These are phyloP conservation scores for Artemisia annua DNA, from an alignment of 129 eudicot genomes.

Conservation along the genomic window DNA sequence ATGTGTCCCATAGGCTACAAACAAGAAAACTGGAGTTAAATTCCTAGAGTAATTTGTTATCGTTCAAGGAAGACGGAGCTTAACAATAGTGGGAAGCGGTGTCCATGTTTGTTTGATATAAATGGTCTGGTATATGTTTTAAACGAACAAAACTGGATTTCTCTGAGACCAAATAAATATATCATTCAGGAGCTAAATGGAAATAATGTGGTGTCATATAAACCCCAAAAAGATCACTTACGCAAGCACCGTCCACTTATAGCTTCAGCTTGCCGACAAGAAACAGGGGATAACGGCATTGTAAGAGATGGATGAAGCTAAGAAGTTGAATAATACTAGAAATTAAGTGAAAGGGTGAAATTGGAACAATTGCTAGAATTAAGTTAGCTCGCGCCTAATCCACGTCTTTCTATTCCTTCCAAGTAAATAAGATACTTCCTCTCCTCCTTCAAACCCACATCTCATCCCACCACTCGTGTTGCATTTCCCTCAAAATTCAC, in stretches of 20 bases:
- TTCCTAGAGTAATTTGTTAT: not conserved
- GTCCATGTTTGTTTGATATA: conserved; percentile 4
- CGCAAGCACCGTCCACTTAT: conserved; percentile 8
- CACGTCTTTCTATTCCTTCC: conserved; percentile 2
- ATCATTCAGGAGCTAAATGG: not conserved
- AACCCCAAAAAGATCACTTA: not conserved
- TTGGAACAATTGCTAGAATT: not conserved
- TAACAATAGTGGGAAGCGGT: conserved; percentile 4
- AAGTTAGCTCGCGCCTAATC: conserved; percentile 16
- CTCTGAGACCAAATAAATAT: not conserved
- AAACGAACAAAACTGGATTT: not conserved
- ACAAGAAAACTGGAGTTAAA: not conserved
- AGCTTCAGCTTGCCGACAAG: conserved; percentile 7
- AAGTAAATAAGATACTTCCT: not conserved
- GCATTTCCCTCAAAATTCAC: conserved; percentile 3
- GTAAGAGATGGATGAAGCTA: not conserved
- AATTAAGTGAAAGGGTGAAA: not conserved
- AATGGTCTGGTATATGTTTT: not conserved
- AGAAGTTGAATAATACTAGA: not conserved
- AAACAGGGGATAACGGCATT: conserved; percentile 1
- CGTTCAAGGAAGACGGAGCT: not conserved
- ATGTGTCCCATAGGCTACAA: not conserved
- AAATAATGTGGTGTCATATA: not conserved
- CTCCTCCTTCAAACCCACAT: not conserved
- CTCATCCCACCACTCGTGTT: not conserved